Percentiles rank a stretch among this genome's conserved stretches.
Conservation (phyloP, 202 grass and related monocot species). For the Musa balbisiana region DNA sequence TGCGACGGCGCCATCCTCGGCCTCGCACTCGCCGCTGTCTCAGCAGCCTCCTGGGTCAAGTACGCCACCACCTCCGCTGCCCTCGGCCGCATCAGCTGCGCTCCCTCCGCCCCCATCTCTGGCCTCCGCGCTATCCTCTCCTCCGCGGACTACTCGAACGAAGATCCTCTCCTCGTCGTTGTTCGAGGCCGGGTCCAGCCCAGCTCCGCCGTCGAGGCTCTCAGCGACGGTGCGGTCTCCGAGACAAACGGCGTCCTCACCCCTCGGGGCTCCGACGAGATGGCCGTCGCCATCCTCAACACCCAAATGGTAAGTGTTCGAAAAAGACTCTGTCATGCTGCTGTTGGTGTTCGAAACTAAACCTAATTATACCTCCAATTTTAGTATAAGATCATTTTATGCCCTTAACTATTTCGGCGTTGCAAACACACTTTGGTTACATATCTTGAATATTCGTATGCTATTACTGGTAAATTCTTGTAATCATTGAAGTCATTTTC, state of each 20-base stretch:
- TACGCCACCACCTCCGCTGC: conserved; percentile 47
- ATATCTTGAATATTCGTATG: too few relatives aligned
- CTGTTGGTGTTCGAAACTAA: too few relatives aligned
- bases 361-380: too few relatives aligned
- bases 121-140: conserved; percentile 52
- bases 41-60: conserved; percentile 54
- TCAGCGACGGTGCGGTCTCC: not conserved
- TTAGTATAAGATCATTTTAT: conserved; percentile 2
- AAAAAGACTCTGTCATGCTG: too few relatives aligned
- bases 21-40: conserved; percentile 44
- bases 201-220: conserved; percentile 16
- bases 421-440: too few relatives aligned
- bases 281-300: conserved; percentile 42
- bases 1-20: conserved; percentile 73
- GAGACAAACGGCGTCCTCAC: conserved; percentile 26
- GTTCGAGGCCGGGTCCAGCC: conserved; percentile 55
- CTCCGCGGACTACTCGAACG: not conserved
- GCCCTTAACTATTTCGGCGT: too few relatives aligned
- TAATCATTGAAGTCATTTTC: too few relatives aligned
- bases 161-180: conserved; percentile 30
- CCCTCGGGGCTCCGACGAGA: conserved; percentile 44
- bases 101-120: conserved; percentile 37
- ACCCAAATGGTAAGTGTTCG: conserved; percentile 48
- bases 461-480: too few relatives aligned
- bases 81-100: conserved; percentile 53